A percentile compares a stretch with the other conserved stretches of the same genome.
phyloP scores from a whole-genome alignment of 2,329 filamentous ascomycete species.

The Achaetomium macrosporum region DNA sequence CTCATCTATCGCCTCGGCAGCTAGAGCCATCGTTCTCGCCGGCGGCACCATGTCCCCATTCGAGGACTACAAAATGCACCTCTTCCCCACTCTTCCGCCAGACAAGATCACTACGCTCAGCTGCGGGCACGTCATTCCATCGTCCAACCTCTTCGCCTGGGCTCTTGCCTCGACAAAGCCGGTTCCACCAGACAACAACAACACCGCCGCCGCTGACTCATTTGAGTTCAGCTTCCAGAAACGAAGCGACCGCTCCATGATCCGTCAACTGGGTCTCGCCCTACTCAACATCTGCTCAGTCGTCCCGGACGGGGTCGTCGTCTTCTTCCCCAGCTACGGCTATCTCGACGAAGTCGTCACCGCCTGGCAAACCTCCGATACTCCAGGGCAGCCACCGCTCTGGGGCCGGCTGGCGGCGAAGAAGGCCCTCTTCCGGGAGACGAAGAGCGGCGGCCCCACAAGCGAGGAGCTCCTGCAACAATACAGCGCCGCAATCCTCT shows the following conservation, averaged over 20 bases:
- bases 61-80: conserved; percentile 77
- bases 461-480: conserved; percentile 66
- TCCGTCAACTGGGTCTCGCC: conserved; percentile 66
- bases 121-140: conserved; percentile 89
- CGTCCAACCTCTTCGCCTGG: conserved; percentile 72
- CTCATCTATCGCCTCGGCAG: conserved; percentile 75
- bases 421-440: conserved; percentile 59
- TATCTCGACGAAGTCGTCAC: conserved; percentile 72
- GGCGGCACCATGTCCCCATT: conserved; percentile 98
- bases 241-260: conserved; percentile 62
- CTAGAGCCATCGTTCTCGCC: conserved; percentile 81
- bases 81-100: conserved; percentile 68
- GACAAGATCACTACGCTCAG: conserved; percentile 71
- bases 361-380: conserved; percentile 48
- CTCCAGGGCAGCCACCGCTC: conserved; percentile 33
- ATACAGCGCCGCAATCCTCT: conserved; percentile 64
- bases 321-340: conserved; percentile 93
- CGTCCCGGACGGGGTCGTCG: conserved; percentile 83
- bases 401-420: conserved; percentile 54
- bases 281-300: conserved; percentile 65
- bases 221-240: conserved; percentile 89
- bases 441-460: conserved; percentile 39
- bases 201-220: conserved; percentile 33
- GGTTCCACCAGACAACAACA: conserved; percentile 11
- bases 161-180: conserved; percentile 50